Percentiles rank a stretch among this genome's conserved stretches.
phyloP scores from a whole-genome alignment of 371 early-diverging fungal genomes.

The Choanephora cucurbitarum region DNA sequence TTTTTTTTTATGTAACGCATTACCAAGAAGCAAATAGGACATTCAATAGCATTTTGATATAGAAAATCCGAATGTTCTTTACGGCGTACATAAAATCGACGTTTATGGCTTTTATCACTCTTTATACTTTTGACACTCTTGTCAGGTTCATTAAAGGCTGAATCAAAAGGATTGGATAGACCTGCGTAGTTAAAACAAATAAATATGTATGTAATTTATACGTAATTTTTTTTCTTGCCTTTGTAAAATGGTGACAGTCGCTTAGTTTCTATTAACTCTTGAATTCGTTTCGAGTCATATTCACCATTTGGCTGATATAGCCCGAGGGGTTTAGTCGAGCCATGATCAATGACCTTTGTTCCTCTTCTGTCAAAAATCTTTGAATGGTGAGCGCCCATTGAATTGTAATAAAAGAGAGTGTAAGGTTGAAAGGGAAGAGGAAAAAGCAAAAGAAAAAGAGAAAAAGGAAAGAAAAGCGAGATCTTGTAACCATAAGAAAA shows the following conservation, averaged over 20 bases:
- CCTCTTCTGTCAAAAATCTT: conserved; percentile 4
- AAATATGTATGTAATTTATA: no score
- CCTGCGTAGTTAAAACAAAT: background rate
- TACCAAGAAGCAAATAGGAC: conserved; percentile 93
- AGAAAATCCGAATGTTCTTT: conserved; percentile 16
- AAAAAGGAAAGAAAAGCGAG: background rate
- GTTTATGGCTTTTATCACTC: background rate
- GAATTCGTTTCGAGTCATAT: conserved; percentile 14
- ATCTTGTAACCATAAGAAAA: background rate
- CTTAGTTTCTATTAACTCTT: conserved; percentile 16
- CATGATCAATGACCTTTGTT: conserved; percentile 10
- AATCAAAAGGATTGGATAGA: conserved; percentile 6
- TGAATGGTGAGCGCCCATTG: conserved; percentile 7
- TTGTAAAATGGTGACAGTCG: conserved; percentile 20
- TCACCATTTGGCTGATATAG: conserved; percentile 12
- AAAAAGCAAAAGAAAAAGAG: background rate
- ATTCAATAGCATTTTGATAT: conserved; percentile 77
- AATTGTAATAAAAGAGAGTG: conserved; percentile 1
- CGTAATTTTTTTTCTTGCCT: conserved; percentile 2
- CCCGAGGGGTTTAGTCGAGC: conserved; percentile 17
- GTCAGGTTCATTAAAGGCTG: background rate
- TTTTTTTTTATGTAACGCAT: conserved; percentile 7
- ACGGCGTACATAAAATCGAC: conserved; percentile 40
- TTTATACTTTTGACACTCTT: background rate
- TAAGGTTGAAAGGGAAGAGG: background rate